Percentiles rank a stretch among this genome's conserved stretches.
Evolutionary conservation across 2,329 filamentous ascomycete species (phyloP).

Genomic region (Penicillium corylophilum): DNA sequence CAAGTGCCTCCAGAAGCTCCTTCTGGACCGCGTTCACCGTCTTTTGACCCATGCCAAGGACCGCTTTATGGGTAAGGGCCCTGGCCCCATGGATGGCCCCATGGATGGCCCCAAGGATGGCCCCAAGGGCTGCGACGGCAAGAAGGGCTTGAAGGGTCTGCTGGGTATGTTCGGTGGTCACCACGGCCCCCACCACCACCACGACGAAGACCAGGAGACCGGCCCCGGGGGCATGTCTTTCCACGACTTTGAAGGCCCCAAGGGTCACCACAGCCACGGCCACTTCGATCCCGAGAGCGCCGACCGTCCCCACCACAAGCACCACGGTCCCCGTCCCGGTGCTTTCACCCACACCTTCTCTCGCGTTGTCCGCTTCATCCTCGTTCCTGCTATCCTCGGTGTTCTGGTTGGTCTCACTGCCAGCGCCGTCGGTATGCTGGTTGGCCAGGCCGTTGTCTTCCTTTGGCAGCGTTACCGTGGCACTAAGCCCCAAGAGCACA

Average conservation of each 20-base stretch:
- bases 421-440: conserved; percentile 48
- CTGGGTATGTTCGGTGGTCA: not conserved
- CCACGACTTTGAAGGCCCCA: conserved; percentile 1
- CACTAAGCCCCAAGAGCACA: conserved; percentile 26
- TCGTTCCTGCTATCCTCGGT: conserved; percentile 48
- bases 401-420: conserved; percentile 47
- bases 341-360: conserved; percentile 42
- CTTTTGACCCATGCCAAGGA: conserved; percentile 40
- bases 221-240: conserved; percentile 7
- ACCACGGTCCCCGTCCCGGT: conserved; percentile 31
- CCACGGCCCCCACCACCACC: conserved; percentile 9
- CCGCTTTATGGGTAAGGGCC: conserved; percentile 33
- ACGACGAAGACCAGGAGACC: not conserved
- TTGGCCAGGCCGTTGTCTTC: conserved; percentile 47
- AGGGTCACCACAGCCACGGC: conserved; percentile 11
- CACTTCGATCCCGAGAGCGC: conserved; percentile 13
- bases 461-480: conserved; percentile 45
- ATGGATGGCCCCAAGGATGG: conserved; percentile 25
- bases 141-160: conserved; percentile 7
- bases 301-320: conserved; percentile 30
- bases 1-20: conserved; percentile 39
- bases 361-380: conserved; percentile 43
- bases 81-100: conserved; percentile 19
- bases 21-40: conserved; percentile 40
- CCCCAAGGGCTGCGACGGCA: conserved; percentile 35